phyloP scores from a whole-genome alignment of 2,329 filamentous ascomycete species.

The Sarocladiaceae sp. region DNA sequence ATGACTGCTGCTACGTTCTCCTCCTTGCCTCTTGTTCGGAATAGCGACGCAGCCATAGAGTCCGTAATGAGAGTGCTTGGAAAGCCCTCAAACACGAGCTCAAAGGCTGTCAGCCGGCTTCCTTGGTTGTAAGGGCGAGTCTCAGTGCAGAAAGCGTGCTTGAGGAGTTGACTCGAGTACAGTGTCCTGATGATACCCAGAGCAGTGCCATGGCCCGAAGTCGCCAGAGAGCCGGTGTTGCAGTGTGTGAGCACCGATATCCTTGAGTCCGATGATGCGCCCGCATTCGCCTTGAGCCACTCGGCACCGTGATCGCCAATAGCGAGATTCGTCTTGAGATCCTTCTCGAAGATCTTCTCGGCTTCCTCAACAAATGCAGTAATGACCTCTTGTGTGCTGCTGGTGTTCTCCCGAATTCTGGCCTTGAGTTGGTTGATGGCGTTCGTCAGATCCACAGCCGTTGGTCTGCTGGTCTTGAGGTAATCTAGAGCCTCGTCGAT shows the following conservation, averaged over 20 bases:
- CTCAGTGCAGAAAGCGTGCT: conserved; percentile 92
- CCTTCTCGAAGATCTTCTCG: conserved; percentile 79
- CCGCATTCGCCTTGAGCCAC: conserved; percentile 65
- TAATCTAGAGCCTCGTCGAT: conserved; percentile 77
- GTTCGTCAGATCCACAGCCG: conserved; percentile 90
- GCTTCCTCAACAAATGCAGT: conserved; percentile 70
- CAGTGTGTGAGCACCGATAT: conserved; percentile 93
- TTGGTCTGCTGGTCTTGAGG: conserved; percentile 81
- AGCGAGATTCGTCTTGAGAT: conserved; percentile 77
- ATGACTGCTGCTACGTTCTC: conserved; percentile 78
- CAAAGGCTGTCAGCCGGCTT: conserved; percentile 87
- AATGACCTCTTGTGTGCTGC: conserved; percentile 46
- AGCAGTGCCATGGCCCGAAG: conserved; percentile 94
- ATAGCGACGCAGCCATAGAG: conserved; percentile 89
- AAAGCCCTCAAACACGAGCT: conserved; percentile 89
- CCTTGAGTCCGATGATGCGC: conserved; percentile 37
- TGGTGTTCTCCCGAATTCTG: conserved; percentile 46
- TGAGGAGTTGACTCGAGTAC: conserved; percentile 56
- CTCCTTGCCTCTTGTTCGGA: conserved; percentile 54
- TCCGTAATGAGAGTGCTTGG: conserved; percentile 90
- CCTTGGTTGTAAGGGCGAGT: conserved; percentile 98
- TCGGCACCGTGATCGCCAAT: conserved; percentile 79
- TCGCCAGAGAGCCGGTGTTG: conserved; percentile 95
- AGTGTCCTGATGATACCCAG: conserved; percentile 88
- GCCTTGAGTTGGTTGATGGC: conserved; percentile 74